A percentile compares a stretch with the other conserved stretches of the same genome.
Conservation (phyloP, 2,329 filamentous ascomycete species). For the Triangularia verruculosa region DNA sequence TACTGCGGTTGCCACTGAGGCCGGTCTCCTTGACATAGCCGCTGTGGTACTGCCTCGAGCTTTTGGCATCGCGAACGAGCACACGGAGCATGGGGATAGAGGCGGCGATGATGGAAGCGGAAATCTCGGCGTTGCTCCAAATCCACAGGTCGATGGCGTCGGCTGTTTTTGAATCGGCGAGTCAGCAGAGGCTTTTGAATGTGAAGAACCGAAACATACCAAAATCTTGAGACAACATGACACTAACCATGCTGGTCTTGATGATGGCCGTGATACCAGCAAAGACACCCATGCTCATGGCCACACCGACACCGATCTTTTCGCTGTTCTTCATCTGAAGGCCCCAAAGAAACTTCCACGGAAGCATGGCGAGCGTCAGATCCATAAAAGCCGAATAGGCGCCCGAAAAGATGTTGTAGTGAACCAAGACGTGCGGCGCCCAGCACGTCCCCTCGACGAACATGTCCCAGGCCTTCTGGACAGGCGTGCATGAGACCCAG, state of each 20-base stretch:
- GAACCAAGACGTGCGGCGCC: conserved; percentile 23
- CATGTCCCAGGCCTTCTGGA: conserved; percentile 28
- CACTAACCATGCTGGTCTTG: conserved; percentile 16
- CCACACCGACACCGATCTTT: conserved; percentile 31
- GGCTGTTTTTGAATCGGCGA: conserved; percentile 1
- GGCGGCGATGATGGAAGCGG: conserved; percentile 14
- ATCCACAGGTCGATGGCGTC: conserved; percentile 12
- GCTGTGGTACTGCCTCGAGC: conserved; percentile 5
- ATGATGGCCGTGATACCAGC: conserved; percentile 18
- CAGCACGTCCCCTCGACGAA: conserved; percentile 27
- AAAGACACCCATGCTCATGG: conserved; percentile 34
- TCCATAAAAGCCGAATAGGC: conserved; percentile 31
- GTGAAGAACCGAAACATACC: conserved; percentile 5
- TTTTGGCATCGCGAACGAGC: conserved; percentile 14
- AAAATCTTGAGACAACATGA: conserved; percentile 19
- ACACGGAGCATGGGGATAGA: conserved; percentile 20
- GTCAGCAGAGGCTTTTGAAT: background rate
- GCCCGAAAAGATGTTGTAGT: conserved; percentile 27
- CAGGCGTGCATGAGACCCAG: conserved; percentile 29
- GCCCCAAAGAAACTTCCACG: conserved; percentile 32
- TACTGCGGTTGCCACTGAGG: conserved; percentile 7
- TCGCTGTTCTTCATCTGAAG: conserved; percentile 33
- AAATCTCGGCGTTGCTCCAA: conserved; percentile 13
- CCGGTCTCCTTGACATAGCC: conserved; percentile 13
- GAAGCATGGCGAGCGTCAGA: conserved; percentile 31